phyloP scores from a whole-genome alignment of 129 eudicot species.

The Heracleum sosnowskyi region DNA sequence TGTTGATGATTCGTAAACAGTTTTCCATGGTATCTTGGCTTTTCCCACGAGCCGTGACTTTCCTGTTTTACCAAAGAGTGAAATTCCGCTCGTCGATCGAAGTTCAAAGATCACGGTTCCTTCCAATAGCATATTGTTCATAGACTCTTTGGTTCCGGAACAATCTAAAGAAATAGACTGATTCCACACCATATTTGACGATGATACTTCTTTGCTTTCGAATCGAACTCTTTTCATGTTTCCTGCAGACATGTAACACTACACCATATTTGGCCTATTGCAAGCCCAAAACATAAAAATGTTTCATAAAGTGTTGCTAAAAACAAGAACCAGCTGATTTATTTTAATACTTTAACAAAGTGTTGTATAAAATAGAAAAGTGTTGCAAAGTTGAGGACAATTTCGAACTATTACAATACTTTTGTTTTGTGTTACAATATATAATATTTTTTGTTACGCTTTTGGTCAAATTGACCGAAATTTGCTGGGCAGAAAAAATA shows the following conservation, averaged over 20 bases:
- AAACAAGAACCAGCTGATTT: no score
- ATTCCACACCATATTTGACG: slow-evolving; percentile 35
- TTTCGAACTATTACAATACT: no score
- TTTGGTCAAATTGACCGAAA: no score
- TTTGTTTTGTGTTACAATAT: no score
- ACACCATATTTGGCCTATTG: no score
- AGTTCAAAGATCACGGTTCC: slow-evolving; percentile 43
- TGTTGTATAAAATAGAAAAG: no score
- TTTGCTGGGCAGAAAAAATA: no score
- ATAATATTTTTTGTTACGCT: no score
- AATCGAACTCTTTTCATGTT: slow-evolving; percentile 43
- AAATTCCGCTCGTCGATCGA: slow-evolving; percentile 20
- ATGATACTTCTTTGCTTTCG: slow-evolving; percentile 41
- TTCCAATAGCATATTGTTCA: slow-evolving; percentile 25
- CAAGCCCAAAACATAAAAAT: no score
- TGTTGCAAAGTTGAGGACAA: no score
- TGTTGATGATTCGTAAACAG: slow-evolving; percentile 32
- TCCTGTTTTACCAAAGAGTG: slow-evolving; percentile 27
- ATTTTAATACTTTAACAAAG: no score
- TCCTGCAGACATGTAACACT: slow-evolving; percentile 52
- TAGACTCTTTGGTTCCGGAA: slow-evolving; percentile 35
- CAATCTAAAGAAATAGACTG: slow-evolving; percentile 54
- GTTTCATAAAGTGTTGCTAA: no score
- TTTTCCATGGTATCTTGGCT: slow-evolving; percentile 51
- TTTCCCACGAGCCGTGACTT: slow-evolving; percentile 47